Percentiles rank a stretch among this genome's conserved stretches.
Evolutionary conservation across 2,329 filamentous ascomycete species (phyloP).

Genomic region (Epichloe elymi): DNA sequence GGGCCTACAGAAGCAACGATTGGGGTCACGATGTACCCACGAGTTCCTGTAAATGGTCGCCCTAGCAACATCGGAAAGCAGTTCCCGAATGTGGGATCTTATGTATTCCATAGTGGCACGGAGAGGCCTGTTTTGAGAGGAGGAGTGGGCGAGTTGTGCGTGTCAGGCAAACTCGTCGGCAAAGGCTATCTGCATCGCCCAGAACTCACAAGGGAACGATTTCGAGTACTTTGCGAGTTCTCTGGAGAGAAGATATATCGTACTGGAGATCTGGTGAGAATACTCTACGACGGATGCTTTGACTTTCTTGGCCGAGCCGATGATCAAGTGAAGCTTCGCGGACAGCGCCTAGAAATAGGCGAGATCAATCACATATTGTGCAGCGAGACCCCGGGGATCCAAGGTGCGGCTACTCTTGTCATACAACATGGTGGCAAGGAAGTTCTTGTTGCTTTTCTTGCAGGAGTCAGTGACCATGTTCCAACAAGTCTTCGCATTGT

Average conservation of each 20-base stretch:
- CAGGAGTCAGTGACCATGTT: constrained; percentile 7
- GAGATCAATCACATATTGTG: constrained; percentile 83
- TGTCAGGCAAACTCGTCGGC: constrained; percentile 76
- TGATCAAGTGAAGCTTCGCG: constrained; percentile 83
- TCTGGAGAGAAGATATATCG: constrained; percentile 56
- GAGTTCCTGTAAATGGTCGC: constrained; percentile 63
- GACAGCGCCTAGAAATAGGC: constrained; percentile 76
- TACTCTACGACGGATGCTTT: constrained; percentile 69
- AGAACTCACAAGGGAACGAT: constrained; percentile 64
- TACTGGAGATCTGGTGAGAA: constrained; percentile 76
- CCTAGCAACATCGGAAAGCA: constrained; percentile 79
- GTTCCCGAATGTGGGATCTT: constrained; percentile 79
- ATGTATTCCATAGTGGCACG: constrained; percentile 58
- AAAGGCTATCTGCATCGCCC: constrained; percentile 75
- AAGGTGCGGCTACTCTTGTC: constrained; percentile 67
- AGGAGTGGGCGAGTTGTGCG: constrained; percentile 75
- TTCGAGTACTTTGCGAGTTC: constrained; percentile 48
- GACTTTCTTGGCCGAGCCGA: constrained; percentile 81
- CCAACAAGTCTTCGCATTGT: constrained; percentile 11
- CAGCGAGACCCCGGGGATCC: constrained; percentile 39
- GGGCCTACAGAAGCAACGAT: constrained; percentile 91
- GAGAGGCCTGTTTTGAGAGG: constrained; percentile 62
- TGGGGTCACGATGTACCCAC: constrained; percentile 78
- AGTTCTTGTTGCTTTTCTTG: constrained; percentile 66
- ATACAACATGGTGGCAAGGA: constrained; percentile 65